These are phyloP conservation scores for Vachellia pachyceras DNA, from an alignment of 306 rosid genomes.

Conservation along the genomic window DNA sequence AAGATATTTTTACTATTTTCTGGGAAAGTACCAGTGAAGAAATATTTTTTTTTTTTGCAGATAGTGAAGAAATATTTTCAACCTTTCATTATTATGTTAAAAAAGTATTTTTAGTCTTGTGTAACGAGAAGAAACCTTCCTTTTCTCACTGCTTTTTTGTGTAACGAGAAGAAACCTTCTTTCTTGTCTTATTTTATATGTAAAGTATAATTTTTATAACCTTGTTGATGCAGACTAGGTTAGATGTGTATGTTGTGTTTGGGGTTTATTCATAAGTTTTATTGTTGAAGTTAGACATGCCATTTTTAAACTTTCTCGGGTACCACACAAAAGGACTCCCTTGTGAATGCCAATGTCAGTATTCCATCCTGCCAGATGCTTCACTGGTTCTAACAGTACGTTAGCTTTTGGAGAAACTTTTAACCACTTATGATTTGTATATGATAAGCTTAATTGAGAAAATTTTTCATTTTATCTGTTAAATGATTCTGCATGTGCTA, in stretches of 20 bases:
- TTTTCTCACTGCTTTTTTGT: background rate
- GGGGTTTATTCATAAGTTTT: background rate
- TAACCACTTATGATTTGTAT: background rate
- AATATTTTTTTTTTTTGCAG: too few relatives aligned
- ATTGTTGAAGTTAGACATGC: constrained; percentile 9
- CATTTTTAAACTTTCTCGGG: too few relatives aligned
- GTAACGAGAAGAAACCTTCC: too few relatives aligned
- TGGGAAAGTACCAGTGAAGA: too few relatives aligned
- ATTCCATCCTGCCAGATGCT: constrained; percentile 16
- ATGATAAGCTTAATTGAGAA: background rate
- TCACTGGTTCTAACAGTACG: background rate
- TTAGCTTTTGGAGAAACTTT: background rate
- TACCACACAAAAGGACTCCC: background rate
- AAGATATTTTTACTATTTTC: background rate
- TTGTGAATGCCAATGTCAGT: constrained; percentile 16
- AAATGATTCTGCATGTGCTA: background rate
- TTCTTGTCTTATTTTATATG: background rate
- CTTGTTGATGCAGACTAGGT: constrained; percentile 6
- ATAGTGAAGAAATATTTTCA: too few relatives aligned
- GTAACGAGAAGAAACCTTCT: background rate
- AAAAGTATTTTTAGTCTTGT: background rate
- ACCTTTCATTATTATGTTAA: background rate
- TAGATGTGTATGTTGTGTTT: background rate
- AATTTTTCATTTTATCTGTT: background rate
- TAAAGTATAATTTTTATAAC: background rate